Base-by-base conservation (phyloP, 768 basidiomycete genomes). In the Phaeolepiota aurea region DNA sequence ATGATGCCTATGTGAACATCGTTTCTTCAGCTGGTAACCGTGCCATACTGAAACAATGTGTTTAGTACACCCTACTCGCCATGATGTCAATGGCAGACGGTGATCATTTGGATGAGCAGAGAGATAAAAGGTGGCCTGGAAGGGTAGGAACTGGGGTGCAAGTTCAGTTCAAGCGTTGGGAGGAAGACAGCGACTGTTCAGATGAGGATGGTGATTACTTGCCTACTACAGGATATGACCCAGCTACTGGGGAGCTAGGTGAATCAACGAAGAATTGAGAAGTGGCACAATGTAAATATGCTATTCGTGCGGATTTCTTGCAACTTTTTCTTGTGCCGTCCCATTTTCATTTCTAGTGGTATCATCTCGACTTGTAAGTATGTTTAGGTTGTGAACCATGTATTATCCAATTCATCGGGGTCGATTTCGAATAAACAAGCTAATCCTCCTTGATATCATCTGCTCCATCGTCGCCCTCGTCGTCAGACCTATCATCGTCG, bases 401-500 rank as follows among this genome's bases (percentile, higher is more conserved):
- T 7, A 28, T 28, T 28, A 28, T 7, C 7, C 25, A 16, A 32
- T 31, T 18, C 9, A 16, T 30, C 44, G 20, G 11, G 20, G 40
- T 23, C 13, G 22, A 41, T 16, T 32, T 16, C 18, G 12, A 5
- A 19, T 35, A 35, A 7, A 35, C 20, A 9, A 34, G 42, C 52
- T 44, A 56, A 23, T 61, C 57, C 20, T 61, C 45, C 42, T 62
- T 59, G n/a, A n/a, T n/a, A 16, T 52, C 41, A 21, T 54, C 73
- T 25, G 81, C 67, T 22, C 69, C 79, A 47, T 82, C 83, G 44
- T 79, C 85, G 36, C 66, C 79, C 47, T 86, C 83, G 48, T 83
- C 84, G 41, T 89, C 91, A 1, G 90, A 93, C 34, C 92, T 70
- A 2, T 78, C 82, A 53, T 96, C 92, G 13, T 70, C 71, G 9